These are phyloP conservation scores for Clitoria ternatea DNA, from an alignment of 306 rosid genomes.

Conservation along the genomic window DNA sequence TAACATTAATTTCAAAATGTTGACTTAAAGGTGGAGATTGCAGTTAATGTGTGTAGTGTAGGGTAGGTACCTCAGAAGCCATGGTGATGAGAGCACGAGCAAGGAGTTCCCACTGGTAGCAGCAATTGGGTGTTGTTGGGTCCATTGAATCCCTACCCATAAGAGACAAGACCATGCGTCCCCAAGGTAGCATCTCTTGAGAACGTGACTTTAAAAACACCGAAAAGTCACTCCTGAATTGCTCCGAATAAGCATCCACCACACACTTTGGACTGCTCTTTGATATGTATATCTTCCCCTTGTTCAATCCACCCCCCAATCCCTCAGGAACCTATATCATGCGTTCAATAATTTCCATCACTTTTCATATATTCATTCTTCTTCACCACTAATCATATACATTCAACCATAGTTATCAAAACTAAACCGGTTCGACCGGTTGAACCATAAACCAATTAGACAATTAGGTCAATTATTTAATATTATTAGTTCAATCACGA, in stretches of 20 bases:
- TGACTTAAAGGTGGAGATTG: no score
- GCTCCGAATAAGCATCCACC: slow-evolving; percentile 49
- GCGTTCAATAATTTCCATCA: no score
- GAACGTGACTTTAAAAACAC: slow-evolving; percentile 50
- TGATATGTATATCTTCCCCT: slow-evolving; percentile 66
- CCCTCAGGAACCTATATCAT: slow-evolving; percentile 56
- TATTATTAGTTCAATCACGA: no score
- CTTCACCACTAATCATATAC: no score
- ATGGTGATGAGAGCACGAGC: slow-evolving; percentile 52
- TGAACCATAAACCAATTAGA: no score
- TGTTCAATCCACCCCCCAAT: slow-evolving; percentile 38
- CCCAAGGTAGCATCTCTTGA: slow-evolving; percentile 43
- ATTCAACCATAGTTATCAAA: no score
- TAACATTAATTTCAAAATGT: no score
- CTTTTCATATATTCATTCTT: no score
- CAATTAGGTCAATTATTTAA: no score
- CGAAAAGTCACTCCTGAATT: slow-evolving; percentile 52
- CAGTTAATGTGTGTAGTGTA: no score
- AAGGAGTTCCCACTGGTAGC: slow-evolving; percentile 68
- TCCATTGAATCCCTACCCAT: slow-evolving; percentile 54
- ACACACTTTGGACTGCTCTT: slow-evolving; percentile 57
- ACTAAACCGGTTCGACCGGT: no score
- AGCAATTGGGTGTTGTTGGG: slow-evolving; percentile 41
- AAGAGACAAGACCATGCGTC: slow-evolving; percentile 64
- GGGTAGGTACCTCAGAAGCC: slow-evolving; percentile 55